Base-by-base conservation (phyloP, 352 stramenopile species). In the Globisporangium paroecandrum region DNA sequence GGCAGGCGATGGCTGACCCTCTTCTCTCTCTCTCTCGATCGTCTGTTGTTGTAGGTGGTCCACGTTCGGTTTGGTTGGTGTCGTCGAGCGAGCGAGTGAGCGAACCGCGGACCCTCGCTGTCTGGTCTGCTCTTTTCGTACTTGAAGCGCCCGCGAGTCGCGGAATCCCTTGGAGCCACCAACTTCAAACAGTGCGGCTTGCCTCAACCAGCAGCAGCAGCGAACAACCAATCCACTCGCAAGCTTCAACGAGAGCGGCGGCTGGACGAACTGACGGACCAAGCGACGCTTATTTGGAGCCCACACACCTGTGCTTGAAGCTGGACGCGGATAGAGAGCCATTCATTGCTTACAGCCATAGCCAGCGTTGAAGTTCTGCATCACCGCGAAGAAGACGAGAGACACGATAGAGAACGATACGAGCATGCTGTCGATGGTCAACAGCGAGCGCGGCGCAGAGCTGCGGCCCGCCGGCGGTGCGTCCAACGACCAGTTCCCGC, bases 171-270 rank as follows among this genome's bases (percentile, higher is more conserved):
- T 77, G 67, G 76, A 89, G 77, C 81, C 81, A 87, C 79, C 77
- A 92, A 90, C 83, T 92, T 92, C 83, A 92, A 92, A 81, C 69
- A 68, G 29, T 51, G 51, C 18, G n/a, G 34, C 51, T 38, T 29
- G 9, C 24, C 54, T 38, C 25, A 22, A 25, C 7, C 22, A 24
- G 29, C 54, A 38, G n/a, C 54, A 59, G 25, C 54, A 38, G 32
- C 41, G 41, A 49, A 46, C 38, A 46, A 46, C 38, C 18, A 49
- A 20, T 22, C n/a, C 32, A n/a, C 10, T 15, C 34, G 20, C 34
- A 15, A 43, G 64, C 64, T 69, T 69, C 64, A 69, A 69, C 62
- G 27, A 29, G 25, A 24, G 27, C 38, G 63, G 38, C 58, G 25
- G 51, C 54, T 29, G 55, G 22, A 63, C 36, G 13, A 12, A 46